Percentiles rank a stretch among this genome's conserved stretches.
Conservation (phyloP, 176 grass and related monocot species). For the Hordeum marinum region DNA sequence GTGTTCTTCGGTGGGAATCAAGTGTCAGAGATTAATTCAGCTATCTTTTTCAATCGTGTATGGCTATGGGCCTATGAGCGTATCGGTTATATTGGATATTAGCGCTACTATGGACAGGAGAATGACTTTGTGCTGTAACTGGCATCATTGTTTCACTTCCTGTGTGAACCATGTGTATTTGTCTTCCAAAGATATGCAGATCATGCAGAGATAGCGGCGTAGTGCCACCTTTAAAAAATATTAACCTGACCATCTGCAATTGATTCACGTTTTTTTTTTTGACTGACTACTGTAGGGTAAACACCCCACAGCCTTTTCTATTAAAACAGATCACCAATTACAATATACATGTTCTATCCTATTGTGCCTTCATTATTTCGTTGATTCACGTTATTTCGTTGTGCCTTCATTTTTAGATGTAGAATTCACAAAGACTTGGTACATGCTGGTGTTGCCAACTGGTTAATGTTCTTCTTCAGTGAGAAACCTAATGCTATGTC, state of each 20-base stretch:
- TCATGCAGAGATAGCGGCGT: background rate
- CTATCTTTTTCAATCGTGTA: background rate
- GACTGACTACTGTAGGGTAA: too few species aligned
- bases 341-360: too few species aligned
- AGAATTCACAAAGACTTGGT: background rate
- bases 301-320: too few species aligned
- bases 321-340: too few species aligned
- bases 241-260: background rate
- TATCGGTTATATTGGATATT: background rate
- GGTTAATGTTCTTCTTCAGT: background rate
- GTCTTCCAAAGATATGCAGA: background rate
- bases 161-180: background rate
- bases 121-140: background rate
- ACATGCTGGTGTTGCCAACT: slow-evolving; percentile 13
- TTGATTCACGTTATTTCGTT: background rate
- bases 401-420: background rate
- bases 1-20: background rate
- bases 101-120: background rate
- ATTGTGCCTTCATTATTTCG: too few species aligned
- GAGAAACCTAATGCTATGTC: background rate
- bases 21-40: background rate
- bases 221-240: background rate
- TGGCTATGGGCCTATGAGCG: background rate
- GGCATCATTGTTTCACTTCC: background rate
- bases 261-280: slow-evolving; percentile 6